Conservation (phyloP, 805 yeast genomes). For the Spathaspora passalidarum region DNA sequence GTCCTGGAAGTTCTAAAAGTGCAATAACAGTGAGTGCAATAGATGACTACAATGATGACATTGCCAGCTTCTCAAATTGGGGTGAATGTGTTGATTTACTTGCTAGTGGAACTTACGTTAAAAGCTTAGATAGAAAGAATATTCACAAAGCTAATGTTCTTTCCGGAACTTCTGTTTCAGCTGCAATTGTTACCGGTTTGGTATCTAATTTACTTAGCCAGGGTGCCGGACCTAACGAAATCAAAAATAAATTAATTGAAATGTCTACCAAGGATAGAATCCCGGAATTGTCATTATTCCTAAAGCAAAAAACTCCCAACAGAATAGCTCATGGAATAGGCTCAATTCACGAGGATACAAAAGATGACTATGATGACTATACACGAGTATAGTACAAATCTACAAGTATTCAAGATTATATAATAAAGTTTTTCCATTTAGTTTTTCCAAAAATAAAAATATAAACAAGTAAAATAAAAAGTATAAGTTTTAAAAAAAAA, state of each 20-base stretch:
- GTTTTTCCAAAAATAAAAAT: slow-evolving; percentile 2
- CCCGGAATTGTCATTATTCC: slow-evolving; percentile 40
- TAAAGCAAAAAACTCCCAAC: slow-evolving; percentile 60
- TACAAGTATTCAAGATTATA: neutral
- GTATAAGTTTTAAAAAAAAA: slow-evolving; percentile 1
- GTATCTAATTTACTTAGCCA: slow-evolving; percentile 52
- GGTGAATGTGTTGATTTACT: slow-evolving; percentile 84
- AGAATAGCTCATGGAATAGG: slow-evolving; percentile 40
- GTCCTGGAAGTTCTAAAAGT: slow-evolving; percentile 75
- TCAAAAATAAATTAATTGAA: slow-evolving; percentile 42
- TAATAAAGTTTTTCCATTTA: slow-evolving; percentile 4
- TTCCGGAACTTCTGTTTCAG: slow-evolving; percentile 80
- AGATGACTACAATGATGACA: slow-evolving; percentile 64
- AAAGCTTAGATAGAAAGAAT: slow-evolving; percentile 46
- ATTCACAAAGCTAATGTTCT: slow-evolving; percentile 27
- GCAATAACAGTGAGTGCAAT: slow-evolving; percentile 87
- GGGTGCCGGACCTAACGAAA: slow-evolving; percentile 44
- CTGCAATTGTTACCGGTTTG: slow-evolving; percentile 69
- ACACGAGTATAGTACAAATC: neutral
- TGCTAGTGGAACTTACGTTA: slow-evolving; percentile 74
- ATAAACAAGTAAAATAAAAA: slow-evolving; percentile 2
- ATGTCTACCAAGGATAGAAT: slow-evolving; percentile 48
- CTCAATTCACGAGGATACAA: slow-evolving; percentile 9
- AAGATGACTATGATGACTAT: slow-evolving; percentile 3
- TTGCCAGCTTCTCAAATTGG: slow-evolving; percentile 84